Percentiles rank a stretch among this genome's conserved stretches.
These are phyloP conservation scores for Trichoderma arundinaceum DNA, from an alignment of 2,329 filamentous ascomycete species.

Conservation along the genomic window DNA sequence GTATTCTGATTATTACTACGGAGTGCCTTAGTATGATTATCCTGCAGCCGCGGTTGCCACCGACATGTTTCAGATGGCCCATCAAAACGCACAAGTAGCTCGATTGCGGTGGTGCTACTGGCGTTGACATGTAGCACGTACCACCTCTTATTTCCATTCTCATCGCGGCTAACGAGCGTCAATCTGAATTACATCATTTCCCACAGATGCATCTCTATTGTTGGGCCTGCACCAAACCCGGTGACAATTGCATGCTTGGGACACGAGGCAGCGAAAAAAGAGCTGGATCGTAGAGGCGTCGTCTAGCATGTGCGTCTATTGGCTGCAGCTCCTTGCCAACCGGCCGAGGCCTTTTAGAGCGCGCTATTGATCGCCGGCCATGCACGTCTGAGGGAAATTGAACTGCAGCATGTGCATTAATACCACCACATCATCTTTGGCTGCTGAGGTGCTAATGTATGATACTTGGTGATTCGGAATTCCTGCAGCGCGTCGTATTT, in stretches of 20 bases:
- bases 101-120: not conserved
- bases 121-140: slow-evolving; percentile 25
- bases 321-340: slow-evolving; percentile 8
- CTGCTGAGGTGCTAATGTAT: not conserved
- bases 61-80: slow-evolving; percentile 13
- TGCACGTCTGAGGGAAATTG: slow-evolving; percentile 29
- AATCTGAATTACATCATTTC: slow-evolving; percentile 30
- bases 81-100: slow-evolving; percentile 4
- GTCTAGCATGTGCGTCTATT: slow-evolving; percentile 21
- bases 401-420: slow-evolving; percentile 24
- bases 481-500: slow-evolving; percentile 5
- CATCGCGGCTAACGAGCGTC: slow-evolving; percentile 29
- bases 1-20: not conserved
- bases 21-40: not conserved
- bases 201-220: slow-evolving; percentile 26
- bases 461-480: not conserved
- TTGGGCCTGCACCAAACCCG: slow-evolving; percentile 9
- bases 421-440: not conserved
- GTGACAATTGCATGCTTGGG: slow-evolving; percentile 27
- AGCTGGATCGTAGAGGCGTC: slow-evolving; percentile 18
- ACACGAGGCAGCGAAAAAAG: slow-evolving; percentile 1
- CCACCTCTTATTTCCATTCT: slow-evolving; percentile 27
- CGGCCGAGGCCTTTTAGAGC: slow-evolving; percentile 27
- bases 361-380: slow-evolving; percentile 27
- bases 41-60: slow-evolving; percentile 18